phyloP scores from a whole-genome alignment of 768 basidiomycete genomes.

The Brasilioporus rufonigricans region DNA sequence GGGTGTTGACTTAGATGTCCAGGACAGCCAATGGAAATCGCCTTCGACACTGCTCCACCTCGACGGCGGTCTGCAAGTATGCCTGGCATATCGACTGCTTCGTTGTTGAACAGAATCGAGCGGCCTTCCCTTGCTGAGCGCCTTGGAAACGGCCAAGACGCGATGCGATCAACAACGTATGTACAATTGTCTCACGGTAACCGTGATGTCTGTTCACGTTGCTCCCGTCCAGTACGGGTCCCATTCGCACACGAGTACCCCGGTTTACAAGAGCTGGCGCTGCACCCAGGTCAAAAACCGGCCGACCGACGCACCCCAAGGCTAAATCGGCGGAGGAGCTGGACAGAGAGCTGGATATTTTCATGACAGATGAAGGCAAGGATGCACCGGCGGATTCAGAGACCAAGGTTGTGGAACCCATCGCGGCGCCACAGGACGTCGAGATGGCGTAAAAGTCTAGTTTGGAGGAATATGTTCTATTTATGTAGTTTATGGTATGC shows the following conservation, averaged over 20 bases:
- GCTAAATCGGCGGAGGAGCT: constrained; percentile 78
- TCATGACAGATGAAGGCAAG: constrained; percentile 62
- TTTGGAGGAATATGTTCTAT: constrained; percentile 6
- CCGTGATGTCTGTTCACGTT: background rate
- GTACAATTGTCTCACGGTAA: background rate
- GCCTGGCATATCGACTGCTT: constrained; percentile 43
- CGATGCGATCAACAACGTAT: constrained; percentile 14
- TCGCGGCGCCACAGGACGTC: constrained; percentile 41
- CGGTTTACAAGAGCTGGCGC: constrained; percentile 16
- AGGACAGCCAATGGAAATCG: constrained; percentile 81
- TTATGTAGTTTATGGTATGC: constrained; percentile 21
- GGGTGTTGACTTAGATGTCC: constrained; percentile 2
- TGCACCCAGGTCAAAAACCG: constrained; percentile 25
- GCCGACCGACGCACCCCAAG: constrained; percentile 41
- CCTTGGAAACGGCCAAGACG: constrained; percentile 46
- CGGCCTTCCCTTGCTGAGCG: constrained; percentile 71
- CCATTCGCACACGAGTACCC: constrained; percentile 40
- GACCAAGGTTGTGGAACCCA: constrained; percentile 11
- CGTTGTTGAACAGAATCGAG: constrained; percentile 72
- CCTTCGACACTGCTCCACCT: constrained; percentile 52
- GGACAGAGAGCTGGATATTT: constrained; percentile 85
- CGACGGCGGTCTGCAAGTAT: constrained; percentile 47
- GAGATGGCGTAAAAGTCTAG: constrained; percentile 45
- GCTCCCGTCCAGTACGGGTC: constrained; percentile 33
- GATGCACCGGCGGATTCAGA: constrained; percentile 20